A percentile compares a stretch with the other conserved stretches of the same genome.
Conservation (phyloP, 352 stramenopile genomes). For the Phytophthora pisi region DNA sequence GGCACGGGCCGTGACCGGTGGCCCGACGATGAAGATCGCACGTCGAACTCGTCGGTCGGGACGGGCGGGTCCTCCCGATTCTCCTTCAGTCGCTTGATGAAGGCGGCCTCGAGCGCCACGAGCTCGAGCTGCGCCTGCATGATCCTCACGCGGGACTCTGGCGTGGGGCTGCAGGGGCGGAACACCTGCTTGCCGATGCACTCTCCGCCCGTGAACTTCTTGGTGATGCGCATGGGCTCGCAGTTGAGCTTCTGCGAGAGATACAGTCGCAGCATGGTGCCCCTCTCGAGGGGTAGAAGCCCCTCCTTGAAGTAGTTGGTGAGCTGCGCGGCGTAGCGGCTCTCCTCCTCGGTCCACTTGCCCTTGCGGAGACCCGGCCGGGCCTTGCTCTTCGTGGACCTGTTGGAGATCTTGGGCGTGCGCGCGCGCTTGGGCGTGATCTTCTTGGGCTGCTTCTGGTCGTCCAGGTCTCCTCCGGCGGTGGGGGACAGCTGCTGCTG, state of each 20-base stretch:
- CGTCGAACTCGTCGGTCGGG: slow-evolving; percentile 58
- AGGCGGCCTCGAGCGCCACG: slow-evolving; percentile 71
- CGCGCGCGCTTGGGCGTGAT: slow-evolving; percentile 54
- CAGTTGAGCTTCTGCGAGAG: slow-evolving; percentile 93
- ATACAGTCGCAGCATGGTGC: slow-evolving; percentile 91
- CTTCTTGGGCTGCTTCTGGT: slow-evolving; percentile 56
- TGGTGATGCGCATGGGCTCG: slow-evolving; percentile 93
- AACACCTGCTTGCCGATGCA: slow-evolving; percentile 93
- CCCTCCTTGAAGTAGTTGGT: slow-evolving; percentile 89
- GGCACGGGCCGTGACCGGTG: slow-evolving; percentile 29
- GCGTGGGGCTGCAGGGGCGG: slow-evolving; percentile 71
- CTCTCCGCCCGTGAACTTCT: slow-evolving; percentile 92
- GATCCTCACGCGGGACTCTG: slow-evolving; percentile 64
- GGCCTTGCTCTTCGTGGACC: slow-evolving; percentile 86
- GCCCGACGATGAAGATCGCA: slow-evolving; percentile 21
- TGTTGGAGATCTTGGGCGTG: slow-evolving; percentile 58
- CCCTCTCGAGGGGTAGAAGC: slow-evolving; percentile 78
- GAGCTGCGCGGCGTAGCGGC: slow-evolving; percentile 70
- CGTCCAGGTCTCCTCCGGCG: slow-evolving; percentile 6
- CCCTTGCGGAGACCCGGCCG: slow-evolving; percentile 84
- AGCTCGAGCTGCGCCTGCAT: slow-evolving; percentile 82
- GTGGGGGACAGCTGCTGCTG: slow-evolving; percentile 23
- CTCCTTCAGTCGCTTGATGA: slow-evolving; percentile 80
- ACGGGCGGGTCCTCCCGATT: slow-evolving; percentile 74
- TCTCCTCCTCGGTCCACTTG: slow-evolving; percentile 89